Evolutionary conservation across 345 rosid genomes (phyloP), one percentile per base, ranked within the genome.

Genomic region (Boechera retrofracta): DNA sequence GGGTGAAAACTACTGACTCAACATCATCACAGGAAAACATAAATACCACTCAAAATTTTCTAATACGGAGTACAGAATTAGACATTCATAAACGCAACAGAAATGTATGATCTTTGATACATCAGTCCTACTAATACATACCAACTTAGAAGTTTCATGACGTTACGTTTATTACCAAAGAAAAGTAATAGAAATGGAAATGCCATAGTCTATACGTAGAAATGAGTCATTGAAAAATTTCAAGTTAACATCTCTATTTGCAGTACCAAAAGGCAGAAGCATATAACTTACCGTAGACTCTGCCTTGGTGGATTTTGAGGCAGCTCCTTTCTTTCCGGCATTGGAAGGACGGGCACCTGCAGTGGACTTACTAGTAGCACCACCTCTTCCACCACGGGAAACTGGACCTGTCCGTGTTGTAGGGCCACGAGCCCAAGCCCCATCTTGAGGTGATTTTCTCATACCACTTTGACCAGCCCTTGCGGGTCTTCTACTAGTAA

Each of bases 371-470:
- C 82, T 49, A 33, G 93, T 67, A 69, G 79, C 89, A 45, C 89
- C 86, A 73, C 90, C 69, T 85, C 88, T 91, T 72, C 83, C 90
- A 62, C 94, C 92, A 42, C 97, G 92, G 58, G 91, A 87, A 78
- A 90, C 48, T 33, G 96, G 71, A 60, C 72, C 79, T 1, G 90
- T 52, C 70, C 93, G 86, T 29, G 89, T 80, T 24, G 90, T 74
- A 29, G 91, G 65, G 39, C 91, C 96, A 21, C 99, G 93, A 66
- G 93, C 89, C 97, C 96, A 96, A 79, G 87, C 79, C 74, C 93
- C 98, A 83, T 96, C 99, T 75, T 89, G 97, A 10, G 97, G 83
- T 16, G 98, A 93, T 81, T 96, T 96, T 80, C 97, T 85, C 86
- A 65, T 73, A 21, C 94, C 94, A 51, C 72, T 87, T 81, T 89